Conservation (phyloP, 768 basidiomycete genomes). For the Thelephora ganbajun region DNA sequence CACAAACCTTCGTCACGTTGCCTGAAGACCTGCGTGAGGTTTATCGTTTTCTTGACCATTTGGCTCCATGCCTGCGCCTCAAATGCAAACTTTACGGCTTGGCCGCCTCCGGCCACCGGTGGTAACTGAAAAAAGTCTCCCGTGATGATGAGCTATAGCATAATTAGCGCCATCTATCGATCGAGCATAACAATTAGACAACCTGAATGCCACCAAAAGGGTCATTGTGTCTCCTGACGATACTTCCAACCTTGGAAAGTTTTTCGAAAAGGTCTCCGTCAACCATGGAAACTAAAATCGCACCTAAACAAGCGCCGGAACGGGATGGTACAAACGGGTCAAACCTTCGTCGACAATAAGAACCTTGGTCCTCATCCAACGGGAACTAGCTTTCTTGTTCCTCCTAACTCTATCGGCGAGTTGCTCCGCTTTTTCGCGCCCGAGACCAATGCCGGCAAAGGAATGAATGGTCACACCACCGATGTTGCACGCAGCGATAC, state of each 20-base stretch:
- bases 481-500: slow-evolving; percentile 95
- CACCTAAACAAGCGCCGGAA: background rate
- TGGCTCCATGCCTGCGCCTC: slow-evolving; percentile 72
- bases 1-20: slow-evolving; percentile 77
- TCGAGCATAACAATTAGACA: background rate
- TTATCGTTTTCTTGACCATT: slow-evolving; percentile 70
- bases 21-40: slow-evolving; percentile 89
- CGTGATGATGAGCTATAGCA: slow-evolving; percentile 64
- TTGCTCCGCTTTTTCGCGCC: slow-evolving; percentile 44
- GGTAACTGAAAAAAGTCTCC: slow-evolving; percentile 99
- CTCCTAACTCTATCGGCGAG: slow-evolving; percentile 55
- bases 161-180: background rate
- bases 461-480: slow-evolving; percentile 93
- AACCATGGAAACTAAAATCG: slow-evolving; percentile 80
- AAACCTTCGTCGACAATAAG: slow-evolving; percentile 74
- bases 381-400: slow-evolving; percentile 68
- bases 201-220: slow-evolving; percentile 94
- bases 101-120: slow-evolving; percentile 60
- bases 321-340: slow-evolving; percentile 5
- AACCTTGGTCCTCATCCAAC: slow-evolving; percentile 80
- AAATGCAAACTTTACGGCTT: slow-evolving; percentile 73
- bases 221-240: slow-evolving; percentile 40
- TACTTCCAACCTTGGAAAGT: slow-evolving; percentile 53
- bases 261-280: slow-evolving; percentile 92
- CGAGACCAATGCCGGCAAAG: slow-evolving; percentile 89